Conservation (phyloP, 2,329 filamentous ascomycete species). For the Hymenoscyphus fraxineus region DNA sequence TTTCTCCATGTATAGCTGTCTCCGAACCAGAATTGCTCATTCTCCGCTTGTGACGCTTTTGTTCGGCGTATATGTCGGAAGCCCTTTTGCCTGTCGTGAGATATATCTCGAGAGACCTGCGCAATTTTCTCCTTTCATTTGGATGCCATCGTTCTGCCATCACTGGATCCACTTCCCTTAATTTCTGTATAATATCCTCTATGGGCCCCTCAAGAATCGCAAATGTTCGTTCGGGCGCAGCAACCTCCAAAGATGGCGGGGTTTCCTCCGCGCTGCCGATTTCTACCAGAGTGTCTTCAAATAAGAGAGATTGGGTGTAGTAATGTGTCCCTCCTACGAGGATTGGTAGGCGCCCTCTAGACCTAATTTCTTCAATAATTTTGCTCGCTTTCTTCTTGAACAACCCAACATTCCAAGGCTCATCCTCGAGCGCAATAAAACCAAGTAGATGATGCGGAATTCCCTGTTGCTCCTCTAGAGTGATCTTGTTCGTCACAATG, state of each 20-base stretch:
- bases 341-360: slow-evolving; percentile 77
- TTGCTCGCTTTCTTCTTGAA: slow-evolving; percentile 69
- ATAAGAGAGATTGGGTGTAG: slow-evolving; percentile 85
- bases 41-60: slow-evolving; percentile 47
- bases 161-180: slow-evolving; percentile 76
- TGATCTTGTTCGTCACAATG: slow-evolving; percentile 93
- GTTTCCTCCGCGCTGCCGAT: slow-evolving; percentile 28
- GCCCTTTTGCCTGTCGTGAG: slow-evolving; percentile 76
- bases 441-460: slow-evolving; percentile 87
- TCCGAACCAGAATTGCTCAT: slow-evolving; percentile 23
- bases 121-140: slow-evolving; percentile 85
- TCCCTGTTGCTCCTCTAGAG: slow-evolving; percentile 67
- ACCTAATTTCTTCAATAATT: slow-evolving; percentile 73
- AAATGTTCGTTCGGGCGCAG: slow-evolving; percentile 46
- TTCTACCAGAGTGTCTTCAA: slow-evolving; percentile 65
- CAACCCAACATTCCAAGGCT: slow-evolving; percentile 76
- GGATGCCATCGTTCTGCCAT: slow-evolving; percentile 95
- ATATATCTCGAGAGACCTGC: slow-evolving; percentile 84
- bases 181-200: slow-evolving; percentile 65
- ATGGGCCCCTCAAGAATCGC: slow-evolving; percentile 71
- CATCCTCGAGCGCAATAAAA: slow-evolving; percentile 68
- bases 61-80: slow-evolving; percentile 82
- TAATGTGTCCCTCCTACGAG: slow-evolving; percentile 94
- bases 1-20: neutral
- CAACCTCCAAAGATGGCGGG: slow-evolving; percentile 29